Conservation (phyloP, 2,329 filamentous ascomycete species). For the Epichloe sylvatica region DNA sequence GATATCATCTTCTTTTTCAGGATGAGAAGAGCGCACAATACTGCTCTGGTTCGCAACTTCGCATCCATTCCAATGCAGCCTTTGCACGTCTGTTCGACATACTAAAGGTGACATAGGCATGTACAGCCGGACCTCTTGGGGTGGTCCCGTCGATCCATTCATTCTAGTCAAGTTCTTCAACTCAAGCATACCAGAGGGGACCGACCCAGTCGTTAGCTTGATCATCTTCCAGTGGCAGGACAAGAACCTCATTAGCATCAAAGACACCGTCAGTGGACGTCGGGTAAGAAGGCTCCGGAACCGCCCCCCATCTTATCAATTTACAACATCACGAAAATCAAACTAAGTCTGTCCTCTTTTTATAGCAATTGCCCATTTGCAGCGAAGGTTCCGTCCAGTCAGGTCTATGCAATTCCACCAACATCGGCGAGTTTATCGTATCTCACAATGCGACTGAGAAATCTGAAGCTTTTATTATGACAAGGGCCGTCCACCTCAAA, state of each 20-base stretch:
- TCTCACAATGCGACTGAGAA: conserved; percentile 58
- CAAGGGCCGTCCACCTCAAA: conserved; percentile 70
- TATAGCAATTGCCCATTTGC: conserved; percentile 48
- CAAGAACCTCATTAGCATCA: conserved; percentile 60
- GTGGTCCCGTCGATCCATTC: conserved; percentile 74
- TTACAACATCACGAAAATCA: not conserved
- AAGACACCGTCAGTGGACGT: conserved; percentile 41
- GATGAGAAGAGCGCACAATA: conserved; percentile 65
- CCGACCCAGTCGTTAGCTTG: conserved; percentile 66
- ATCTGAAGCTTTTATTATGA: conserved; percentile 60
- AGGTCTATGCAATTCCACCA: conserved; percentile 59
- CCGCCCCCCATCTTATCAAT: conserved; percentile 27
- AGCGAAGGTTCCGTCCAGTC: conserved; percentile 53
- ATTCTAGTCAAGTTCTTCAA: conserved; percentile 69
- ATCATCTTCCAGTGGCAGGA: conserved; percentile 94
- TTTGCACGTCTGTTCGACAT: conserved; percentile 2
- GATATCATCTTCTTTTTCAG: conserved; percentile 28
- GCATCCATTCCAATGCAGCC: not conserved
- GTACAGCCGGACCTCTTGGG: conserved; percentile 85
- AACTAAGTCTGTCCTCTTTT: not conserved
- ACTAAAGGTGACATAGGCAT: conserved; percentile 45
- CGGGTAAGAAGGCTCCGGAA: conserved; percentile 17
- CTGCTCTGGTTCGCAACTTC: conserved; percentile 46
- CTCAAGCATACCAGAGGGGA: conserved; percentile 38
- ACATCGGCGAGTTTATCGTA: conserved; percentile 75